These are phyloP conservation scores for Carex cristatella DNA, from an alignment of 176 grass and related monocot species.

Conservation along the genomic window DNA sequence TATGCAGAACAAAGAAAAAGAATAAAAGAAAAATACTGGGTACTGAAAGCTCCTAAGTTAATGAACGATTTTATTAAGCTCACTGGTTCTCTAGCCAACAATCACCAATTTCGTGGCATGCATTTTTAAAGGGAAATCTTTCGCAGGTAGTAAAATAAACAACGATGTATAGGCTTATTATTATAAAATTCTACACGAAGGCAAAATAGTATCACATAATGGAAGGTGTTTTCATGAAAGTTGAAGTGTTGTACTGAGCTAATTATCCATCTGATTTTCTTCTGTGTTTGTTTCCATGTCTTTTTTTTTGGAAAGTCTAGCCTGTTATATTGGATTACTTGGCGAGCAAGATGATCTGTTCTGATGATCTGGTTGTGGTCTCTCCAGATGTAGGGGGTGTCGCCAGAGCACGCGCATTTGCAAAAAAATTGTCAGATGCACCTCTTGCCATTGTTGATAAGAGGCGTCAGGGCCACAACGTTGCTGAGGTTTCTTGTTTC, in stretches of 20 bases:
- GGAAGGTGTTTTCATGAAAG: background rate
- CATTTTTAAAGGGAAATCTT: background rate
- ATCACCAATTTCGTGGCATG: background rate
- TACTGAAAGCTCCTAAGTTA: background rate
- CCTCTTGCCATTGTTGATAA: constrained; percentile 73
- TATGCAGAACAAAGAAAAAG: background rate
- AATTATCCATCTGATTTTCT: background rate
- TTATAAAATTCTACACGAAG: too few relatives aligned
- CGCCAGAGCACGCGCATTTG: constrained; percentile 61
- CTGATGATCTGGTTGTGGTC: constrained; percentile 63
- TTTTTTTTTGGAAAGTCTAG: constrained; percentile 21
- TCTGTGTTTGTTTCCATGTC: background rate
- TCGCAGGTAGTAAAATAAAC: background rate
- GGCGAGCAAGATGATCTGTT: constrained; percentile 81
- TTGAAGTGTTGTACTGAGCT: background rate
- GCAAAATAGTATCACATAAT: too few relatives aligned
- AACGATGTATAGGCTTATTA: background rate
- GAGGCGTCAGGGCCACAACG: constrained; percentile 54
- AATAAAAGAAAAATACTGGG: background rate
- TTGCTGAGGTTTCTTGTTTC: constrained; percentile 36
- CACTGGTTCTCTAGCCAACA: background rate
- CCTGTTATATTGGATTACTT: constrained; percentile 88
- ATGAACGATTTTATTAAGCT: background rate
- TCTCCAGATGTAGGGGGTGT: constrained; percentile 82
- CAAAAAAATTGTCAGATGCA: constrained; percentile 76